Conservation (phyloP, 176 grass and related monocot species). For the Microstegium vimineum region DNA sequence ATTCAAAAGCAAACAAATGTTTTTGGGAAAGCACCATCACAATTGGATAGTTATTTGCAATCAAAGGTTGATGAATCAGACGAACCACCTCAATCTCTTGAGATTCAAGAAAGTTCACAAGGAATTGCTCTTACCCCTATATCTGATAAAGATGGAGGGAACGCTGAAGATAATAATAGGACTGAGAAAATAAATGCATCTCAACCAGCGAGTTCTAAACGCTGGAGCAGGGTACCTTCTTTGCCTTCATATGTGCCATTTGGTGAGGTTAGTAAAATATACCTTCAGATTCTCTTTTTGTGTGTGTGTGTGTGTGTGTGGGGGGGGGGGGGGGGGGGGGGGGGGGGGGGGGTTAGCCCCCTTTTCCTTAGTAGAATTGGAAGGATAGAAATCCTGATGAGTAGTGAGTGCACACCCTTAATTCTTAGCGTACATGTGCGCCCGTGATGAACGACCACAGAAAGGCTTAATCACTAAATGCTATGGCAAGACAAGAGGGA, state of each 20-base stretch:
- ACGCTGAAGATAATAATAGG: slow-evolving; percentile 27
- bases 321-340: not conserved
- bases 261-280: slow-evolving; percentile 60
- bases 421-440: not conserved
- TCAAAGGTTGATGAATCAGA: slow-evolving; percentile 59
- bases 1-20: slow-evolving; percentile 46
- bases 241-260: slow-evolving; percentile 97
- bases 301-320: not conserved
- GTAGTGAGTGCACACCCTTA: not conserved
- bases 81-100: slow-evolving; percentile 64
- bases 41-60: slow-evolving; percentile 46
- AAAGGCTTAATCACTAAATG: not conserved
- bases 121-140: slow-evolving; percentile 82
- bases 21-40: slow-evolving; percentile 47
- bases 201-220: slow-evolving; percentile 44
- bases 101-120: slow-evolving; percentile 82
- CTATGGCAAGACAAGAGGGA: not conserved
- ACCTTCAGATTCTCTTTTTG: not conserved
- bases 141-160: slow-evolving; percentile 47
- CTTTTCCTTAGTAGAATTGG: no score
- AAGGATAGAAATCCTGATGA: not conserved
- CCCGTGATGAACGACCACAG: not conserved
- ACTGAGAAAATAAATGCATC: slow-evolving; percentile 41
- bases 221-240: slow-evolving; percentile 82
- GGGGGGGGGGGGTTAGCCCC: no score